A percentile compares a stretch with the other conserved stretches of the same genome.
These are phyloP conservation scores for Didymella exigua DNA, from an alignment of 2,329 filamentous ascomycete genomes.

Conservation along the genomic window DNA sequence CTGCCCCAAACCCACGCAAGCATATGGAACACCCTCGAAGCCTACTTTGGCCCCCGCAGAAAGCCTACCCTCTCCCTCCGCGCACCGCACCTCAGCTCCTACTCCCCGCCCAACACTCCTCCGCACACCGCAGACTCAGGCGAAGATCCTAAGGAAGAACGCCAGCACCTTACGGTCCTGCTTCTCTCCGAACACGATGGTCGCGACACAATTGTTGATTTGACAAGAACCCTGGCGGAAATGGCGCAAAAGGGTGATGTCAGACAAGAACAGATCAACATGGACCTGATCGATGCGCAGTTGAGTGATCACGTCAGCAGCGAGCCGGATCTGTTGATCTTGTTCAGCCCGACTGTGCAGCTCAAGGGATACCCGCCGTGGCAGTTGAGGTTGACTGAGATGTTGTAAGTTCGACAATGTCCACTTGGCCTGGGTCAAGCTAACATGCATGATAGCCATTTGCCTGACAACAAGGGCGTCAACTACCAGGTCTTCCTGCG, in stretches of 20 bases:
- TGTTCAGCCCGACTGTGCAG: conserved; percentile 84
- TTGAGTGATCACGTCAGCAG: conserved; percentile 77
- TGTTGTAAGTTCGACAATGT: conserved; percentile 66
- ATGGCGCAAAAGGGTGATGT: conserved; percentile 94
- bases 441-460: conserved; percentile 40
- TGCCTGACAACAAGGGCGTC: conserved; percentile 78
- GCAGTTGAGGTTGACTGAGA: conserved; percentile 94
- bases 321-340: conserved; percentile 86
- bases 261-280: conserved; percentile 77
- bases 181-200: conserved; percentile 89
- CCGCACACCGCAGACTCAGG: conserved; percentile 41
- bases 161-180: conserved; percentile 65
- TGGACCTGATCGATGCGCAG: conserved; percentile 87
- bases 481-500: conserved; percentile 93
- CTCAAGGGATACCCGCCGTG: conserved; percentile 93
- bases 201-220: conserved; percentile 89
- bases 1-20: conserved; percentile 82
- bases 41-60: conserved; percentile 77
- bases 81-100: conserved; percentile 71
- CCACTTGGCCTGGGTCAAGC: neutral
- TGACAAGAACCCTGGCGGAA: conserved; percentile 90
- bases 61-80: conserved; percentile 74
- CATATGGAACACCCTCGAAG: conserved; percentile 77
- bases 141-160: conserved; percentile 44
- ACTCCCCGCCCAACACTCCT: conserved; percentile 55